Base-by-base conservation (phyloP, 352 stramenopile species). In the Phytophthora multivora region DNA sequence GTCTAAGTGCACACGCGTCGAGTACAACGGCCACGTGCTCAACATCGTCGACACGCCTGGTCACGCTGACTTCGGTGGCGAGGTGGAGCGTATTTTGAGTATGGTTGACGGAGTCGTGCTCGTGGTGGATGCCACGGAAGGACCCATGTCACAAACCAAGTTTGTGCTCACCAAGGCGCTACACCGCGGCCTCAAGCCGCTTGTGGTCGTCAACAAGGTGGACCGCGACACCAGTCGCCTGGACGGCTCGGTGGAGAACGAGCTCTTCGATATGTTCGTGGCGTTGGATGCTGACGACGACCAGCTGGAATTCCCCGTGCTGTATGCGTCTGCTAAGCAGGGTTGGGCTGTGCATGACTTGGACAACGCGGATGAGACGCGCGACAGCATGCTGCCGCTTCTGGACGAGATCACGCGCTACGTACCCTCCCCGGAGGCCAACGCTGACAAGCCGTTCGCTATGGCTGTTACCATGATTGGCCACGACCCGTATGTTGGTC, bases 151-250 rank as follows among this genome's bases (percentile, higher is more conserved):
- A 25, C 97, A 99, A 66, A 99, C 97, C 50, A 99, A 99, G 72
- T 99, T 99, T 66, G 97, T 99, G 36, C 75, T 99, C n/a, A 96
- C 80, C 31, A 97, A 99, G 69, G 97, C 97, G 33, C 79, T 99
- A 18, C 88, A 93, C 48, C 74, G 88, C 16, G 92, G 92, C 25
- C 70, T 99, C 3, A 95, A 96, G 69, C 95, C 96, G 13, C 76
- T 99, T 9, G 96, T 99, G 16, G 95, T 99, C 16, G 85, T 99
- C 50, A 99, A 99, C 85, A 99, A 99, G 84, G 94, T 98, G 30
- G 97, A 99, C 74, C 86, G 96, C 21, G 71, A 92, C 26, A 97
- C 96, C 26, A 93, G 86, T 21, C 82, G 95, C 16, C 74, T 90
- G 26, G 96, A 97, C 54, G 86, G 86, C 18, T 94, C 98, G 50